Evolutionary conservation across 2,329 filamentous ascomycete genomes (phyloP).

Genomic region (Colletotrichum orchidophilum): DNA sequence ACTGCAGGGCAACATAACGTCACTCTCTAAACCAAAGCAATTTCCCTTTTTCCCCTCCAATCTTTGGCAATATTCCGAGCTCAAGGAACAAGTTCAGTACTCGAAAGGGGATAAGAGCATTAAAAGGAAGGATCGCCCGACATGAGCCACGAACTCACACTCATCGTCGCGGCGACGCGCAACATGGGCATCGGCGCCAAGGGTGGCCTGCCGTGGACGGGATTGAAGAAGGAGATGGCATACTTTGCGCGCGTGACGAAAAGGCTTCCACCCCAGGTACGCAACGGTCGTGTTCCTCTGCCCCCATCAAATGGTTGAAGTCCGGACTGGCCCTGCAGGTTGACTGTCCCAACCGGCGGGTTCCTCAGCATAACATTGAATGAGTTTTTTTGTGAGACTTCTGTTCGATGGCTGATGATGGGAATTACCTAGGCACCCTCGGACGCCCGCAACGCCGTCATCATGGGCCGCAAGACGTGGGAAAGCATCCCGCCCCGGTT

Average conservation of each 20-base stretch:
- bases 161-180: conserved; percentile 93
- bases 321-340: too few species aligned
- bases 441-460: conserved; percentile 73
- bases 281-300: neutral
- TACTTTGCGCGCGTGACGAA: conserved; percentile 95
- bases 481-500: conserved; percentile 84
- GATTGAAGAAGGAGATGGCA: conserved; percentile 89
- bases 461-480: conserved; percentile 99
- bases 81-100: neutral
- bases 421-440: conserved; percentile 40
- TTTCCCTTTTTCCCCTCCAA: neutral
- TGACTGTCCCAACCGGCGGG: too few species aligned
- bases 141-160: conserved; percentile 70
- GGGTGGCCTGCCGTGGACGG: conserved; percentile 87
- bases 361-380: neutral
- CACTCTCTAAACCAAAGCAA: neutral
- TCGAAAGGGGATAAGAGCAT: neutral
- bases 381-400: neutral
- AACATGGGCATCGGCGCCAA: conserved; percentile 86
- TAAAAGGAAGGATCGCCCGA: neutral
- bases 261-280: conserved; percentile 59
- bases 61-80: neutral
- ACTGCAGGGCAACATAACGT: neutral
- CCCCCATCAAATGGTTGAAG: neutral
- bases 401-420: neutral